Base-by-base conservation (phyloP, 129 eudicot species). In the Kitagawia praeruptora region DNA sequence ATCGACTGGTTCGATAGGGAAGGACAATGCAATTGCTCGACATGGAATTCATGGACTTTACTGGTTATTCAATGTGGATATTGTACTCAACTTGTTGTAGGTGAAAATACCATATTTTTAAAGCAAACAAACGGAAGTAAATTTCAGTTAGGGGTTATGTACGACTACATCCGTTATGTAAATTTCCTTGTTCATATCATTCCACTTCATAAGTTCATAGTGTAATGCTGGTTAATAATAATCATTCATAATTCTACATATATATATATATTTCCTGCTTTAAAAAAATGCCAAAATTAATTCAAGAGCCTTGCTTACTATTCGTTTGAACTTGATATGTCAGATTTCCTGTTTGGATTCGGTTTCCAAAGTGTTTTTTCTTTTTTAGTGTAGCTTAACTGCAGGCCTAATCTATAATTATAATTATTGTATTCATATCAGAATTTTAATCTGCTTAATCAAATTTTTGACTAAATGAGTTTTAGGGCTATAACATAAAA, bases 31-130 rank as follows among this genome's bases (percentile, higher is more conserved):
- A 63, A 86, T 92, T 21, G 93, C 97, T 16, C 85, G 97, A 44
- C 97, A 90, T 81, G 97, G 97, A 27, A 88, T 90, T 53, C 97
- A 88, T 38, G 97, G 96, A 21, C 79, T 92, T 11, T 92, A 89
- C 56, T 92, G 97, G 97, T 76, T 92, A 58, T 90, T 77, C 81
- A 90, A 56, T 46, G 85, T 92, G 28, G 85, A 86, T 5, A 61
- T 23, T 81, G 81, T 14, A 34, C 28, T 37, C 76, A 7, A 39
- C 67, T 85, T 28, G 16, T 61, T 11, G 34, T 16, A 63, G 86
- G 86, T 0, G 77, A 81, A 31, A 92, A 92, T 74, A 77, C 79
- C 40, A 87, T 92, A 41, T 90, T 78, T 56, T 84, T 92, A 67
- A 92, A 87, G 34, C 97, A 90, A 83, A 80, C 87, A 45, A 83